A percentile compares a stretch with the other conserved stretches of the same genome.
These are phyloP conservation scores for Zygosaccharomyces pseudorouxii DNA, from an alignment of 805 yeast species.

Conservation along the genomic window DNA sequence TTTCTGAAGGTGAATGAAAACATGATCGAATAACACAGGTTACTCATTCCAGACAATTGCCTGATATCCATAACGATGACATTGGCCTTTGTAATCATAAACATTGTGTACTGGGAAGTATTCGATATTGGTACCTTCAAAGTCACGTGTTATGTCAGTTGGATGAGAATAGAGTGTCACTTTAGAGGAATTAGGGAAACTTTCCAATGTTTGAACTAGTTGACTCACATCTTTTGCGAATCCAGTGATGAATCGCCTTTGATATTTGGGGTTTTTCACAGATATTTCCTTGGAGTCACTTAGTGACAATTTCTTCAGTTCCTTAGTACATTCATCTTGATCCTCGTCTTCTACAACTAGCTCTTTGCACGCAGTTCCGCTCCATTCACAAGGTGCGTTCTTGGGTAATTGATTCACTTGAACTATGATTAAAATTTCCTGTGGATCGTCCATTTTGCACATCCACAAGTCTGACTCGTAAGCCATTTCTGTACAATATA, in stretches of 20 bases:
- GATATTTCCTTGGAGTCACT: neutral
- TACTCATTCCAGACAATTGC: conserved; percentile 1
- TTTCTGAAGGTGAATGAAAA: neutral
- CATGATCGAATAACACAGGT: too few species aligned
- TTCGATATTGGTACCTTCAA: conserved; percentile 16
- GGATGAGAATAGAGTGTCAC: conserved; percentile 21
- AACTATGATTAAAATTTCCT: conserved; percentile 43
- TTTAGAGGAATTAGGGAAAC: conserved; percentile 9
- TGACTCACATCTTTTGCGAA: conserved; percentile 17
- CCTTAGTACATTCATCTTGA: conserved; percentile 32
- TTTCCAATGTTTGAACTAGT: conserved; percentile 5
- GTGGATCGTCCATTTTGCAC: conserved; percentile 24
- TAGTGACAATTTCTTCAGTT: neutral
- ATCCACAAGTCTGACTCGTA: conserved; percentile 23
- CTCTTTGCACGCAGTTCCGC: conserved; percentile 51
- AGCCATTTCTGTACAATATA: conserved; percentile 35
- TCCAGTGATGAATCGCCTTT: conserved; percentile 19
- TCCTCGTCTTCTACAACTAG: conserved; percentile 39
- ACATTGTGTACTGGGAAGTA: conserved; percentile 27
- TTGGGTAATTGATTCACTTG: conserved; percentile 58
- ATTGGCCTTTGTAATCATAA: conserved; percentile 23
- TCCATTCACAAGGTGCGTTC: conserved; percentile 69
- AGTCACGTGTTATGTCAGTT: neutral
- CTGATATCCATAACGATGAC: conserved; percentile 21
- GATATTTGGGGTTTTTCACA: conserved; percentile 5